These are phyloP conservation scores for Ogataea polymorpha DNA, from an alignment of 805 yeast species.

Conservation along the genomic window DNA sequence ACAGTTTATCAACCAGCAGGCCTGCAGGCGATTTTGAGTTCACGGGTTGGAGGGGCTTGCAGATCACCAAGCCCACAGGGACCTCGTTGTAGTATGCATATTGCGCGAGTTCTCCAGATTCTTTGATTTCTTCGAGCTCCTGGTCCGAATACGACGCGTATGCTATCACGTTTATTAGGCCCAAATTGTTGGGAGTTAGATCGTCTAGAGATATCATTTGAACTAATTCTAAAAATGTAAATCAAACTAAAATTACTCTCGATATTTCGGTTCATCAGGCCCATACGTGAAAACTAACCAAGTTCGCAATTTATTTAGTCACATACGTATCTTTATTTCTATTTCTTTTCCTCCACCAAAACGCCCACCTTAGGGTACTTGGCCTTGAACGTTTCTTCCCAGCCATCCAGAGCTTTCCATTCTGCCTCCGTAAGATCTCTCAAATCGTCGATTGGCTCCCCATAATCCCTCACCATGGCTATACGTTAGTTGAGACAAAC, in stretches of 20 bases:
- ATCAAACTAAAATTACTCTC: no score
- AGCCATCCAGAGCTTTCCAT: slow-evolving; percentile 64
- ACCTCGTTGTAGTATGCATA: slow-evolving; percentile 65
- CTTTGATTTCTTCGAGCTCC: slow-evolving; percentile 50
- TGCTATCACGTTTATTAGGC: slow-evolving; percentile 56
- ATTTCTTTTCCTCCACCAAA: slow-evolving; percentile 41
- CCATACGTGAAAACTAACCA: no score
- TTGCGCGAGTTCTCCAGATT: slow-evolving; percentile 50
- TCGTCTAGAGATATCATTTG: slow-evolving; percentile 49
- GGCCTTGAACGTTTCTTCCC: slow-evolving; percentile 79
- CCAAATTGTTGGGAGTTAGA: slow-evolving; percentile 57
- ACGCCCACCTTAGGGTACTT: slow-evolving; percentile 84
- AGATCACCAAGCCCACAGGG: slow-evolving; percentile 76
- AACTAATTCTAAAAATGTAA: neutral
- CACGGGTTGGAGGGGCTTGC: slow-evolving; percentile 44
- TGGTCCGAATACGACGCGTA: slow-evolving; percentile 49
- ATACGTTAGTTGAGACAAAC: slow-evolving; percentile 3
- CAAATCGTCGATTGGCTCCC: slow-evolving; percentile 74
- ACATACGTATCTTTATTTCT: neutral
- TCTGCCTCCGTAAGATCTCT: slow-evolving; percentile 60
- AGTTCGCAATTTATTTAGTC: neutral
- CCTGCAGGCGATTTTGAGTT: slow-evolving; percentile 36
- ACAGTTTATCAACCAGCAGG: slow-evolving; percentile 21
- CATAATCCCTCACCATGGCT: slow-evolving; percentile 61
- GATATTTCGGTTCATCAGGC: no score